Base-by-base conservation (phyloP, 306 rosid species). In the Comarum palustre region DNA sequence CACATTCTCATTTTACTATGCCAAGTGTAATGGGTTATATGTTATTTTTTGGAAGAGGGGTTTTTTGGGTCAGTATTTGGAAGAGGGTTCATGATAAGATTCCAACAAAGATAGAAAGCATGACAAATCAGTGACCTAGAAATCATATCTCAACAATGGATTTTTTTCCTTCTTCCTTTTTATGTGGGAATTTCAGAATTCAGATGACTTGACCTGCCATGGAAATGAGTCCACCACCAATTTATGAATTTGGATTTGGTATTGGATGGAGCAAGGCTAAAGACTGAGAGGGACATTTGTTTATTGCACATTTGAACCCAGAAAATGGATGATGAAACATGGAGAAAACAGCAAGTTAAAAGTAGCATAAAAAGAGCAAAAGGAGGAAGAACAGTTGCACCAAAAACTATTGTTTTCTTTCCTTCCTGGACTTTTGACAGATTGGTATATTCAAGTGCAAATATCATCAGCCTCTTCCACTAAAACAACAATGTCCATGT, bases 381-480 rank as follows among this genome's bases (percentile, higher is more conserved):
- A 31, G 73, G 27, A 46, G 69, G 38, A 68, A 76, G 67, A 73
- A 80, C 74, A 68, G 80, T 84, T 77, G 12, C 74, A 74, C 17
- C 38, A 57, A 25, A 81, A 25, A 83, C 75, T 83, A 75, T 73
- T 86, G 69, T 81, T 84, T 66, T 66, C 43, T 65, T 39, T 29
- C 43, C 63, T 57, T 36, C 24, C n/a, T 8, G 71, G 72, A 27
- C 22, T 71, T 48, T 77, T 85, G 84, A 84, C 68, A 85, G n/a
- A 78, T 78, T 68, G 84, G 78, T 72, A 76, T 72, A 15, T 75
- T 2, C 50, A 78, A 86, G 84, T 86, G 89, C 79, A 85, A 85
- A 83, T 85, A 85, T 88, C 86, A 85, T 88, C 86, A 90, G 25
- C 82, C 46, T 78, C 75, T 68, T 81, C 91, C 91, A 86, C 88